Evolutionary conservation across 495 filamentous ascomycete species (phyloP).

Genomic region (Wilcoxina mikolae): DNA sequence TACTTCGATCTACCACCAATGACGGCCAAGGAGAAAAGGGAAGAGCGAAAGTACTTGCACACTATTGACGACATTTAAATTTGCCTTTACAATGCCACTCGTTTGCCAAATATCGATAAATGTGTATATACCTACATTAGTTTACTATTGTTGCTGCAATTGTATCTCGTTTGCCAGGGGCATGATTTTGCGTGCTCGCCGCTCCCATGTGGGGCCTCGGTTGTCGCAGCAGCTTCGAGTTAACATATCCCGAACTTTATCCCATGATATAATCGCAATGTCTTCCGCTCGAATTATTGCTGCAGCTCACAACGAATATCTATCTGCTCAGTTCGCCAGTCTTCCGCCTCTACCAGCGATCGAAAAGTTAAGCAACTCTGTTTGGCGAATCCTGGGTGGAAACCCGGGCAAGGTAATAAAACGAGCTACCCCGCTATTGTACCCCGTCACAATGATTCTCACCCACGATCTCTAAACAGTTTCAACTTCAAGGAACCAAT

Average conservation of each 20-base stretch:
- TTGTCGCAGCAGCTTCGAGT: neutral
- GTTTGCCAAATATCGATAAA: conserved; percentile 11
- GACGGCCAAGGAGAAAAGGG: conserved; percentile 82
- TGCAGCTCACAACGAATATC: conserved; percentile 22
- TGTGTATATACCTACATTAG: conserved; percentile 14
- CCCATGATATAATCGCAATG: conserved; percentile 3
- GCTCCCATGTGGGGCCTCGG: neutral
- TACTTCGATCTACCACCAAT: conserved; percentile 88
- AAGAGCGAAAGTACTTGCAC: conserved; percentile 93
- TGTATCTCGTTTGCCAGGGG: neutral
- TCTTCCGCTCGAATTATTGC: conserved; percentile 6
- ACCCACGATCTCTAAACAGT: conserved; percentile 17
- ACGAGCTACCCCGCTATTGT: neutral
- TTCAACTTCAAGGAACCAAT: conserved; percentile 54
- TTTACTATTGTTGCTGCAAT: neutral
- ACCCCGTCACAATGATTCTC: conserved; percentile 6
- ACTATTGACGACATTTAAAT: conserved; percentile 73
- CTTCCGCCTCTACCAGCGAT: conserved; percentile 43
- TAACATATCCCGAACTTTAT: neutral
- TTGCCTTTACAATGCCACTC: neutral
- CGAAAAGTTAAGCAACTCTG: conserved; percentile 47
- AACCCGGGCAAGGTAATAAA: conserved; percentile 58
- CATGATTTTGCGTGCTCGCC: neutral
- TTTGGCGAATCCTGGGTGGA: conserved; percentile 62
- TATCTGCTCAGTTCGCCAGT: conserved; percentile 18